These are phyloP conservation scores for Chalaropsis thielavioides DNA, from an alignment of 2,329 filamentous ascomycete species.

Conservation along the genomic window DNA sequence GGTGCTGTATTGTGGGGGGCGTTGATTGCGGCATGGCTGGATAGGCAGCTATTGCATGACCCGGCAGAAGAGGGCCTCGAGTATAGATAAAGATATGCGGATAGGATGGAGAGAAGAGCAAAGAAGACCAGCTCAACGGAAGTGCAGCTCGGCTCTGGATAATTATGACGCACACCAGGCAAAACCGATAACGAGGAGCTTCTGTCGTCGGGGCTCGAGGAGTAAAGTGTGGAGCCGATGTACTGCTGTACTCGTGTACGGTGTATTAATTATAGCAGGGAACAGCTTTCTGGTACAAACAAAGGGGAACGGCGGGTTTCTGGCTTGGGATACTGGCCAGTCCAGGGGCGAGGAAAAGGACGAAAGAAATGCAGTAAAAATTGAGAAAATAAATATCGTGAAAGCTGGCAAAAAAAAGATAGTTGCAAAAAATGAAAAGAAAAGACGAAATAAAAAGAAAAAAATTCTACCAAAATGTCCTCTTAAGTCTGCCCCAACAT, in stretches of 20 bases:
- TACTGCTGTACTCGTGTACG: background rate
- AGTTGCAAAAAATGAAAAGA: background rate
- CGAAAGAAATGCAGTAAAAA: background rate
- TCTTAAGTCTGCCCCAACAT: background rate
- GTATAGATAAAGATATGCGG: background rate
- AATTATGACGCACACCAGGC: background rate
- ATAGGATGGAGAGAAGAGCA: background rate
- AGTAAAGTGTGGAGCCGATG: background rate
- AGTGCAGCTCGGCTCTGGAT: background rate
- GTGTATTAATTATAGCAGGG: background rate
- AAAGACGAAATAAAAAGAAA: background rate
- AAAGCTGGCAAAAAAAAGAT: background rate
- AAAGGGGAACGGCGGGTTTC: background rate
- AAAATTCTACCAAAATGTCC: background rate
- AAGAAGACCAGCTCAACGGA: background rate
- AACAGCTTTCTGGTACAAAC: background rate
- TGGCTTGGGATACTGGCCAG: background rate
- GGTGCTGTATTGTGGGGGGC: slow-evolving; percentile 2
- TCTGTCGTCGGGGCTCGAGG: background rate
- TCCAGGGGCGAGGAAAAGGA: background rate
- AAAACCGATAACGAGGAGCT: too few species aligned
- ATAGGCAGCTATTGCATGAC: background rate
- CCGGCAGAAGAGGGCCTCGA: background rate
- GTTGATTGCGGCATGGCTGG: slow-evolving; percentile 2
- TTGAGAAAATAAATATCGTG: background rate